Percentiles rank a stretch among this genome's conserved stretches.
phyloP scores from a whole-genome alignment of 2,329 filamentous ascomycete genomes.

The Xylogone sp. region DNA sequence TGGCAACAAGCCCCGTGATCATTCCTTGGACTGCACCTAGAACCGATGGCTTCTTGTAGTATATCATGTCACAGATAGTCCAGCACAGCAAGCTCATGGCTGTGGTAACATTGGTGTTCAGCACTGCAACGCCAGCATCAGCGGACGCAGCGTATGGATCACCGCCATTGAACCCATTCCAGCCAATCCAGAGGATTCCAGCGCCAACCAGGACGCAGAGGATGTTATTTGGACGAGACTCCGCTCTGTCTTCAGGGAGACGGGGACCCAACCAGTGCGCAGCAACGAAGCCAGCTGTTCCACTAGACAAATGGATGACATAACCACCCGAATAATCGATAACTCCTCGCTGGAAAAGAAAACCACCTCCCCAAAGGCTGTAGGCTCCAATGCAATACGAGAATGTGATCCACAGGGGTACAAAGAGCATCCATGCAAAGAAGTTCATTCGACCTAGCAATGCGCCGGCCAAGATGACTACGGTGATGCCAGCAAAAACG shows the following conservation, averaged over 20 bases:
- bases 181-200: conserved; percentile 48
- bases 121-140: conserved; percentile 45
- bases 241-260: conserved; percentile 38
- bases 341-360: conserved; percentile 40
- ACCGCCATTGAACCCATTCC: conserved; percentile 51
- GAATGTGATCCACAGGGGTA: conserved; percentile 47
- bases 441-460: conserved; percentile 47
- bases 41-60: conserved; percentile 45
- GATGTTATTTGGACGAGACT: conserved; percentile 44
- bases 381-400: conserved; percentile 40
- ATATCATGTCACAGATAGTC: conserved; percentile 41
- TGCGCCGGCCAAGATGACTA: conserved; percentile 43
- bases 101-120: conserved; percentile 47
- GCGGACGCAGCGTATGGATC: conserved; percentile 47
- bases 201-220: conserved; percentile 41
- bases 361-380: conserved; percentile 43
- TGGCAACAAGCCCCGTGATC: conserved; percentile 49
- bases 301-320: conserved; percentile 49
- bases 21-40: conserved; percentile 47
- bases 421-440: conserved; percentile 47
- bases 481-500: conserved; percentile 47
- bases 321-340: conserved; percentile 50
- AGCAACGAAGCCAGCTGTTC: conserved; percentile 44
- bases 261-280: conserved; percentile 45
- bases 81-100: conserved; percentile 43